Conservation (phyloP, 768 basidiomycete species). For the Boletus rubroflammeus region DNA sequence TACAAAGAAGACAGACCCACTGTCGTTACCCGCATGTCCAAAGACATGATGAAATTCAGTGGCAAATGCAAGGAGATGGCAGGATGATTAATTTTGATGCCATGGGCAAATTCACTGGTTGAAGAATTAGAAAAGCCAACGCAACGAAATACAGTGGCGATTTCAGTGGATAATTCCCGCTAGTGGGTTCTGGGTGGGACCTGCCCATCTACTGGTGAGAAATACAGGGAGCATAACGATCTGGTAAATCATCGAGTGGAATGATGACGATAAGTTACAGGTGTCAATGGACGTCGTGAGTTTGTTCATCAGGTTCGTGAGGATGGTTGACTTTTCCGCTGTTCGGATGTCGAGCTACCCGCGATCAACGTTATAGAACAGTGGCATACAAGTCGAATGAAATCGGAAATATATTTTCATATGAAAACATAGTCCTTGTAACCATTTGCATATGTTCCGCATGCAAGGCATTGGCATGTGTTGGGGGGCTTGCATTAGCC, state of each 20-base stretch:
- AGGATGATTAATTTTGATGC: background rate
- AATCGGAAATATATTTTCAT: no score
- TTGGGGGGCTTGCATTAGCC: no score
- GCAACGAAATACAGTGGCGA: background rate
- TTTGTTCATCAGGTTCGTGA: conserved; percentile 18
- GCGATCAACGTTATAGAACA: no score
- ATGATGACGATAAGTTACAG: conserved; percentile 15
- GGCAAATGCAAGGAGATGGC: background rate
- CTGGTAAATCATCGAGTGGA: conserved; percentile 8
- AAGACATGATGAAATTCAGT: background rate
- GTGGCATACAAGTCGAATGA: no score
- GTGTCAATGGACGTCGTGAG: conserved; percentile 7
- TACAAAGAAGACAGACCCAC: background rate
- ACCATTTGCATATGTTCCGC: no score
- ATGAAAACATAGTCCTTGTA: no score
- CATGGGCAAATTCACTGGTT: background rate
- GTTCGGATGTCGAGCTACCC: background rate
- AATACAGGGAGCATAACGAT: conserved; percentile 10
- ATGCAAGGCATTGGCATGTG: no score
- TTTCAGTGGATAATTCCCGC: background rate
- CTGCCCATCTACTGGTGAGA: conserved; percentile 14
- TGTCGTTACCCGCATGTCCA: background rate
- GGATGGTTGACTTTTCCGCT: background rate
- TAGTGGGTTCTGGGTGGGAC: no score
- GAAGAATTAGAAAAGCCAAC: background rate